A percentile compares a stretch with the other conserved stretches of the same genome.
Evolutionary conservation across 768 basidiomycete genomes (phyloP).

Genomic region (Podaxis sp.): DNA sequence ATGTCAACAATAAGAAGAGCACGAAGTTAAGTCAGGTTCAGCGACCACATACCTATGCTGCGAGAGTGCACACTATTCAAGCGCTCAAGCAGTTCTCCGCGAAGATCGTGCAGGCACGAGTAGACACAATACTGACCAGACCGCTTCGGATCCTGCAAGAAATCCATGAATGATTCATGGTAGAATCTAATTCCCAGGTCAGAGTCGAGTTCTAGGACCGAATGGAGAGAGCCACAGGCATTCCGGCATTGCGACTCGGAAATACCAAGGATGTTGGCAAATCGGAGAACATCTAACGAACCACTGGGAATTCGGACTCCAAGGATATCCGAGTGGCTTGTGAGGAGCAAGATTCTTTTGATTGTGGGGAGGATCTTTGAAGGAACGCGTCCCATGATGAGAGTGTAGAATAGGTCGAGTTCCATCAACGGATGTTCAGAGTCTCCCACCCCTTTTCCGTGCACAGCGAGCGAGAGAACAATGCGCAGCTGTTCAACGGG

Average conservation of each 20-base stretch:
- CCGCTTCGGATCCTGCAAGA: background rate
- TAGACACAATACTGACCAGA: background rate
- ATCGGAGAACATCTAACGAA: background rate
- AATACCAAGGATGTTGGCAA: background rate
- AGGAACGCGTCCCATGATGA: background rate
- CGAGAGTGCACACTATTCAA: background rate
- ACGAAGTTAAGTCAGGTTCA: too few species aligned
- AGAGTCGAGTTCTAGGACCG: background rate
- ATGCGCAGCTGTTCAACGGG: background rate
- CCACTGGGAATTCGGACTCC: too few species aligned
- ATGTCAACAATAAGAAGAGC: too few species aligned
- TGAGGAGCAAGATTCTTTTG: background rate
- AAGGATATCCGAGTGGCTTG: background rate
- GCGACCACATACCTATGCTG: background rate
- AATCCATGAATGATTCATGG: conserved; percentile 1
- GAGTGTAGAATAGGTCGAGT: conserved; percentile 1
- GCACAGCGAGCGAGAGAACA: background rate
- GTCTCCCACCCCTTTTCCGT: background rate
- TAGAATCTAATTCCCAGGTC: background rate
- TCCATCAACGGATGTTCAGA: background rate
- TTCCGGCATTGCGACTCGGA: background rate
- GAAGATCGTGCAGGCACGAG: background rate
- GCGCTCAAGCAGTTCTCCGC: background rate
- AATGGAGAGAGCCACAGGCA: background rate
- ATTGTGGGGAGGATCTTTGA: background rate